Evolutionary conservation across 2,329 filamentous ascomycete genomes (phyloP).

Genomic region (Pseudogymnoascus pannorum): DNA sequence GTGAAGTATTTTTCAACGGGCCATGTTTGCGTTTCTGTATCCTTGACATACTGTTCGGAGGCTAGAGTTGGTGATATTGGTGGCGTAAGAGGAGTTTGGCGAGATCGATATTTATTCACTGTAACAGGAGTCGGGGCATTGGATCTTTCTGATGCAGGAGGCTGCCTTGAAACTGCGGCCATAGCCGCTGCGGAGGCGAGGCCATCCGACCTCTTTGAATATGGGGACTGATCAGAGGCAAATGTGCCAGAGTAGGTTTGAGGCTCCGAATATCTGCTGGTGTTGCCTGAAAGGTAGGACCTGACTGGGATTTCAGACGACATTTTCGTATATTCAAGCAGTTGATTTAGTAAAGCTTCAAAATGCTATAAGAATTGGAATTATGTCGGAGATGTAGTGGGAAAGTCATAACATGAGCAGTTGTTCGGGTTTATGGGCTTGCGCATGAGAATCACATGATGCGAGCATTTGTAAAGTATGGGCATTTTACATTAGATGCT

Average conservation of each 20-base stretch:
- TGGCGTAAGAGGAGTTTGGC: slow-evolving; percentile 3
- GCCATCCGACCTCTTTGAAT: not conserved
- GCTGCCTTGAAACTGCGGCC: not conserved
- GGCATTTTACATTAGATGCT: not conserved
- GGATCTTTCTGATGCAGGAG: not conserved
- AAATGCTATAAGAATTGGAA: not conserved
- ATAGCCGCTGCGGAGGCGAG: not conserved
- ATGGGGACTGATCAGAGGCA: not conserved
- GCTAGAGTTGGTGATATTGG: slow-evolving; percentile 4
- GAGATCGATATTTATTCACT: not conserved
- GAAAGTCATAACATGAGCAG: not conserved
- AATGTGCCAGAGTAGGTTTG: not conserved
- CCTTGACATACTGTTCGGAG: not conserved
- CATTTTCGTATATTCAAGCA: slow-evolving; percentile 6
- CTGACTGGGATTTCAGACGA: slow-evolving; percentile 8
- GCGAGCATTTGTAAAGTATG: not conserved
- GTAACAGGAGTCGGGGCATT: slow-evolving; percentile 1
- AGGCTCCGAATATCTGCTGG: not conserved
- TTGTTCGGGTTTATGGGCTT: not conserved
- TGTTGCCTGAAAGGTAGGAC: not conserved
- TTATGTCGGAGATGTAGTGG: slow-evolving; percentile 2
- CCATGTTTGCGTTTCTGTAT: not conserved
- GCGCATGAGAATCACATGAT: not conserved
- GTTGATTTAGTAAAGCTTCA: not conserved
- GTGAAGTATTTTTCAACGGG: not conserved